Conservation (phyloP, 2,329 filamentous ascomycete genomes). For the Fusarium protoensiforme region DNA sequence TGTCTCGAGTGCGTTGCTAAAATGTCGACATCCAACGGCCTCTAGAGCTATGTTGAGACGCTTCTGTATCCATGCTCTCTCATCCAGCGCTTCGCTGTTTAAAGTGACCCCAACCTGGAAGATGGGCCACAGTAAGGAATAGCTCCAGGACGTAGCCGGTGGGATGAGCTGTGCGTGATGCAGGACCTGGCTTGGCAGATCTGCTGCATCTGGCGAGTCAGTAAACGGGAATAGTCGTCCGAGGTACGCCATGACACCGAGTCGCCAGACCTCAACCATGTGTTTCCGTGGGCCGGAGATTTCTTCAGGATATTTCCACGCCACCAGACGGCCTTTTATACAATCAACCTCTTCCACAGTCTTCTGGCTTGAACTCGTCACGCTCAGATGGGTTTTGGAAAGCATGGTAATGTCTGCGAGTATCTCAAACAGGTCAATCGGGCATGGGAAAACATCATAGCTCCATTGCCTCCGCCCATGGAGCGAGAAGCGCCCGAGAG, state of each 20-base stretch:
- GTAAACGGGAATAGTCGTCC: background rate
- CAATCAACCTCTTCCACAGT: fast-evolving
- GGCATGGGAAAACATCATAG: constrained; percentile 19
- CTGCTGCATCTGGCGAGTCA: too few species aligned
- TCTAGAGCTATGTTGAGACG: background rate
- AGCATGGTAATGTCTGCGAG: background rate
- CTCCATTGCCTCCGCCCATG: background rate
- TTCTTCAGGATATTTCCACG: background rate
- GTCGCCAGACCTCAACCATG: constrained; percentile 9
- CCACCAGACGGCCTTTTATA: background rate
- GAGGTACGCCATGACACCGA: constrained; percentile 3
- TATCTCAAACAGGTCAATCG: constrained; percentile 17
- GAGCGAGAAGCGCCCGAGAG: background rate
- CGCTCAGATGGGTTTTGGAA: background rate
- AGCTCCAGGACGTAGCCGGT: constrained; percentile 4
- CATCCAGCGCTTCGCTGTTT: fast-evolving
- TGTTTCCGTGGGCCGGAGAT: constrained; percentile 1
- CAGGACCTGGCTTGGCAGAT: background rate
- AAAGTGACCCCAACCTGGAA: constrained; percentile 3
- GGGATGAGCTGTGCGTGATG: background rate
- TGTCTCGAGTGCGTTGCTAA: constrained; percentile 14
- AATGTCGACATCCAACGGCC: constrained; percentile 17
- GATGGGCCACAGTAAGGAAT: constrained; percentile 6
- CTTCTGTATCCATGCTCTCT: background rate
- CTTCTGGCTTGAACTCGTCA: too few species aligned